Evolutionary conservation across 805 yeast species (phyloP), one percentile per base, ranked within the genome.

Genomic region (Hanseniaspora vineae): DNA sequence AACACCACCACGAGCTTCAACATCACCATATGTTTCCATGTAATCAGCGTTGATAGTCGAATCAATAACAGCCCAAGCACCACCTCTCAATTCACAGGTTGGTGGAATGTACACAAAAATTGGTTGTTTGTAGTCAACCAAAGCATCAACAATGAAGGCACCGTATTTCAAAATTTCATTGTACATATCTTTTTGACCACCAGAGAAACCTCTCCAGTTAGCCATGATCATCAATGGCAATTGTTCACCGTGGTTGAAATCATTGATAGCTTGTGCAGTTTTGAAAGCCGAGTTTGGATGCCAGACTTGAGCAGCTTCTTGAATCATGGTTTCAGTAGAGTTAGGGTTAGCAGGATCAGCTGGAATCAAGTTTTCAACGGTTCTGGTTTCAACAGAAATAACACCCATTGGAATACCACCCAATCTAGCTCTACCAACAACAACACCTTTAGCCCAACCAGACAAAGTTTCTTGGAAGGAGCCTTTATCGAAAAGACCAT

Each of bases 171-270:
- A 80, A 42, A 92, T 95, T 72, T 92, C 99, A 61, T 89, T 87
- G 76, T 84, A 94, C 99, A 92, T 92, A 68, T 92, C 99, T 65
- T 97, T 85, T 75, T 92, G 99, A 66, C 99, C 98, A 74, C 99
- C 98, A 56, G 97, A 87, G 80, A 92, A 92, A 61, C 99, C 99
- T 80, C 99, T 85, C 99, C 99, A 92, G 78, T 92, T 92, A 51
- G 98, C 98, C 58, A 92, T 72, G 55, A 92, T 87, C 95, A 92
- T 85, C 67, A 92, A 75, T 54, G 99, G 99, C 62, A 92, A 76
- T 68, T 89, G 90, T 69, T 92, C 99, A 75, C 99, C 99, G 63
- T 87, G 72, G 75, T 92, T 92, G 79, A 92, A 92, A 65, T 92
- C 98, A 55, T 82, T 83, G 59, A 92, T 90, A 19, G 98, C 97